Conservation (phyloP, 176 grass and related monocot species). For the Eleusine indica region DNA sequence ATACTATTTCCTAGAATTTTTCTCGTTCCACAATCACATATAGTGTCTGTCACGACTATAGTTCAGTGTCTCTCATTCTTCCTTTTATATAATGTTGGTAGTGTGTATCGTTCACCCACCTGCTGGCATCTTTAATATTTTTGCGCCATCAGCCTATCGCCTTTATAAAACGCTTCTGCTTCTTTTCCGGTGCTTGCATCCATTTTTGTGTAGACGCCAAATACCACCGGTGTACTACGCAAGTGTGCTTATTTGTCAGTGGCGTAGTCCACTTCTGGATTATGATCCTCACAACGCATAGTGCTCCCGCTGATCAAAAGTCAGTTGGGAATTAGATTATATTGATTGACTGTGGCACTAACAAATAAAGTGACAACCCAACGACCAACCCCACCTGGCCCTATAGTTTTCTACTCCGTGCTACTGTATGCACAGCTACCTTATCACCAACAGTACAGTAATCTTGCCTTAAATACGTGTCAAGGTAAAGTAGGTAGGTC, state of each 20-base stretch:
- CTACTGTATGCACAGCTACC: not conserved
- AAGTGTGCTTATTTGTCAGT: not conserved
- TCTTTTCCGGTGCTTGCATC: no score
- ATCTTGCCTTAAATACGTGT: conserved; percentile 12
- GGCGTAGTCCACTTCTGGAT: not conserved
- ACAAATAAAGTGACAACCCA: conserved; percentile 25
- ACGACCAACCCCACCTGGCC: not conserved
- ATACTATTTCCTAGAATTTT: no score
- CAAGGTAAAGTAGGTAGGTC: conserved; percentile 3
- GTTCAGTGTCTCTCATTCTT: no score
- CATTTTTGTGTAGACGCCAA: not conserved
- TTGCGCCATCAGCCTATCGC: no score
- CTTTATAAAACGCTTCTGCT: no score
- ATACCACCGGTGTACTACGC: not conserved
- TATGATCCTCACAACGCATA: conserved; percentile 13
- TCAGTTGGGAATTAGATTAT: not conserved
- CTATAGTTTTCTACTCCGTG: no score
- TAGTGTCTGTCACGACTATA: no score
- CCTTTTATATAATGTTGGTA: no score
- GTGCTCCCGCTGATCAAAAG: not conserved
- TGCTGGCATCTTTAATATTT: no score
- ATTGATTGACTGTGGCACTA: not conserved
- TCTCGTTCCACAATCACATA: no score
- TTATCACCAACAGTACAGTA: conserved; percentile 10
- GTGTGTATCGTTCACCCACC: no score